A percentile compares a stretch with the other conserved stretches of the same genome.
These are phyloP conservation scores for Chionographis japonica DNA, from an alignment of 106 monocot genomes.

Conservation along the genomic window DNA sequence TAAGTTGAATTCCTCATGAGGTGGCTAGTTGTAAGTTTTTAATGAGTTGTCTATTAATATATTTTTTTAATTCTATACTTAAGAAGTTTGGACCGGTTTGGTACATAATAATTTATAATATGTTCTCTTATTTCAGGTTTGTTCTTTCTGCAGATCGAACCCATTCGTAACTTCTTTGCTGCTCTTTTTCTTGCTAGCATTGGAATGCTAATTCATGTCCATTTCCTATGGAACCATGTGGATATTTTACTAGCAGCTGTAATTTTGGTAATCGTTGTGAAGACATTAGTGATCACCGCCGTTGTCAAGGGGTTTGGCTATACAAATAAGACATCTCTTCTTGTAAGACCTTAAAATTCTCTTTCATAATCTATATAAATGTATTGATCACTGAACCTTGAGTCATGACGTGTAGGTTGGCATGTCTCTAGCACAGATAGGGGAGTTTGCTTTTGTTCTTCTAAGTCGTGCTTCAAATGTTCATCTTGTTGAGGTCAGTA, in stretches of 20 bases:
- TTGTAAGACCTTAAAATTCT: conserved; percentile 31
- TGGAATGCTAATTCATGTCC: conserved; percentile 92
- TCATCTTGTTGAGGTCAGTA: conserved; percentile 57
- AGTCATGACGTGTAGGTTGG: conserved; percentile 56
- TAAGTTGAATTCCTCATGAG: too few species aligned
- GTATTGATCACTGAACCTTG: too few species aligned
- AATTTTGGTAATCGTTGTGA: conserved; percentile 77
- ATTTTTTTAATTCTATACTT: too few species aligned
- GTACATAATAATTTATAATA: conserved; percentile 17
- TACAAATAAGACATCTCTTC: conserved; percentile 78
- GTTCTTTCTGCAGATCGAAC: conserved; percentile 88
- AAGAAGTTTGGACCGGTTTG: too few species aligned
- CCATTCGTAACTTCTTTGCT: conserved; percentile 93
- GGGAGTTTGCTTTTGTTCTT: conserved; percentile 97
- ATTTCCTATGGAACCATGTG: conserved; percentile 96
- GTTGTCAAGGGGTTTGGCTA: conserved; percentile 91
- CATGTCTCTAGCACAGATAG: conserved; percentile 94
- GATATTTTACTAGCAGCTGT: conserved; percentile 88
- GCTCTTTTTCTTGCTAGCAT: conserved; percentile 94
- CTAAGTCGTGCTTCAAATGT: conserved; percentile 93
- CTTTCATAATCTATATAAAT: too few species aligned
- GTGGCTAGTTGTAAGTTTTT: too few species aligned
- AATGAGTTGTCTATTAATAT: too few species aligned
- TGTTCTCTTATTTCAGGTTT: conserved; percentile 58
- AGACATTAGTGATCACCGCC: conserved; percentile 59